Percentiles rank a stretch among this genome's conserved stretches.
These are phyloP conservation scores for Carallia brachiata DNA, from an alignment of 345 rosid species.

Conservation along the genomic window DNA sequence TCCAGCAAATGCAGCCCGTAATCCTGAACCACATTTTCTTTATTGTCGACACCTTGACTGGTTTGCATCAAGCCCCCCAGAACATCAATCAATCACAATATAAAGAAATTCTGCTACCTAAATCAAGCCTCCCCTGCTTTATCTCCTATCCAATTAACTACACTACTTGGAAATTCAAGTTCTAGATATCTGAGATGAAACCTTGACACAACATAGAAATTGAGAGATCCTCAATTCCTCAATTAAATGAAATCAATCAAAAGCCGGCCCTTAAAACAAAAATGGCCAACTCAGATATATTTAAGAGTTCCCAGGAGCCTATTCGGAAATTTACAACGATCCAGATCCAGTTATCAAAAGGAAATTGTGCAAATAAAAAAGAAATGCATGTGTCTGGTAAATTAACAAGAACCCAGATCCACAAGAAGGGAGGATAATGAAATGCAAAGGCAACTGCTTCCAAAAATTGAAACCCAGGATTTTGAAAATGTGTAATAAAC, in stretches of 20 bases:
- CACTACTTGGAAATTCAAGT: neutral
- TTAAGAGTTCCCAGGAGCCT: neutral
- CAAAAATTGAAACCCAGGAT: no score
- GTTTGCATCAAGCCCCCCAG: neutral
- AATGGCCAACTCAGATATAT: neutral
- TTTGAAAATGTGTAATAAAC: no score
- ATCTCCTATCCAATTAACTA: constrained; percentile 3
- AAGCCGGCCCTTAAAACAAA: neutral
- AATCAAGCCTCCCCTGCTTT: neutral
- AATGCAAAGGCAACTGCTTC: constrained; percentile 6
- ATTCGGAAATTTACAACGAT: neutral
- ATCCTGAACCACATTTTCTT: constrained; percentile 25
- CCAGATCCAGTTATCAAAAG: constrained; percentile 21
- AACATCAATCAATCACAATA: neutral
- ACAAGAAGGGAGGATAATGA: neutral
- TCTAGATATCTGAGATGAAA: neutral
- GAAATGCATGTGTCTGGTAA: no score
- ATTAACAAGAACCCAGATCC: constrained; percentile 15
- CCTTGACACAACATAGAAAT: no score
- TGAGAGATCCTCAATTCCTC: neutral
- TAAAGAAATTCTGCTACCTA: neutral
- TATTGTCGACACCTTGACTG: neutral
- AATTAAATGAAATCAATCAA: neutral
- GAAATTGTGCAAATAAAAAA: neutral
- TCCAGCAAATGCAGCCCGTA: constrained; percentile 93